These are phyloP conservation scores for Suillus ampliporus DNA, from an alignment of 768 basidiomycete species.

Conservation along the genomic window DNA sequence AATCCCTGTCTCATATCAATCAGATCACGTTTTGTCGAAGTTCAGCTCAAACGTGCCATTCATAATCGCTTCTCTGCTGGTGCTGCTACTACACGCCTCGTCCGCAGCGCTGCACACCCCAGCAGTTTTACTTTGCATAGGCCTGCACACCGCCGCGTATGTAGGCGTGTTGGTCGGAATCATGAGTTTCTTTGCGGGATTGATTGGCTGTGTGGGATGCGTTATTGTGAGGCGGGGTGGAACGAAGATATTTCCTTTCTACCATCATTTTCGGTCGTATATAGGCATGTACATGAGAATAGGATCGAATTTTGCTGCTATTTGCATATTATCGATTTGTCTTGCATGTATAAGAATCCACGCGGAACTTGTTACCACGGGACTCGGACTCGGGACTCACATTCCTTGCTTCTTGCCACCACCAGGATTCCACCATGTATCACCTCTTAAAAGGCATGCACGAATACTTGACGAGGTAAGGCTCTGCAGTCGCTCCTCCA, in stretches of 20 bases:
- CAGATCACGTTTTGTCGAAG: slow-evolving; percentile 21
- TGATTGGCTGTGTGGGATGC: slow-evolving; percentile 79
- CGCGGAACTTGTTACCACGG: no score
- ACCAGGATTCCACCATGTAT: slow-evolving; percentile 78
- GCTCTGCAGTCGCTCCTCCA: not conserved
- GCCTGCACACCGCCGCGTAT: slow-evolving; percentile 80
- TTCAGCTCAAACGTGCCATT: slow-evolving; percentile 41
- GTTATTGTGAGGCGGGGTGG: slow-evolving; percentile 43
- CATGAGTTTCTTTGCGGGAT: slow-evolving; percentile 72
- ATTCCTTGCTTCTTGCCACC: not conserved
- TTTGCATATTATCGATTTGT: no score
- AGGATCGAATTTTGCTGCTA: no score
- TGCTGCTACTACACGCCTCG: slow-evolving; percentile 54
- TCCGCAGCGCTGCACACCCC: slow-evolving; percentile 73
- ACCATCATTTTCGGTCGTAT: no score
- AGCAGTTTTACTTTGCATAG: slow-evolving; percentile 69
- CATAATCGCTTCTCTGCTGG: slow-evolving; percentile 46
- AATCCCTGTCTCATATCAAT: no score
- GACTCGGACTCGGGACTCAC: no score
- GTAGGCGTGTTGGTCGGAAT: slow-evolving; percentile 67
- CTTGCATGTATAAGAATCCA: no score
- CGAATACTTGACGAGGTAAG: slow-evolving; percentile 84
- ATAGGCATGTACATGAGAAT: not conserved
- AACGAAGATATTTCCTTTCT: not conserved
- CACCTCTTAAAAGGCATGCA: slow-evolving; percentile 93